A percentile compares a stretch with the other conserved stretches of the same genome.
Evolutionary conservation across 169 alveolate species (phyloP).

Genomic region (Plasmodium berghei): DNA sequence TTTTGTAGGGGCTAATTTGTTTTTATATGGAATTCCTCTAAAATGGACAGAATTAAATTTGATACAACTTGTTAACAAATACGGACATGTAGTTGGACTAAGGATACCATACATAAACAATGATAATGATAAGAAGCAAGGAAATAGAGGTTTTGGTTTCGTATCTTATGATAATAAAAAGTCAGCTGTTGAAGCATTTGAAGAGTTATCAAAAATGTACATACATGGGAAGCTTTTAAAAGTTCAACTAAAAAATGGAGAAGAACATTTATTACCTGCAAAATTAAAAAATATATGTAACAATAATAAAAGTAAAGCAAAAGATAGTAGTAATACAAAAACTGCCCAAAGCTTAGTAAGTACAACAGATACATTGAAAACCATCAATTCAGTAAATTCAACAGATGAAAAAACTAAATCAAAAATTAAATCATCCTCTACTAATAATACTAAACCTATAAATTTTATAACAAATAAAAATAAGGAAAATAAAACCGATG

Average conservation of each 20-base stretch:
- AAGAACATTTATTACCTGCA: slow-evolving; percentile 80
- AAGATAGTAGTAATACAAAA: slow-evolving; percentile 31
- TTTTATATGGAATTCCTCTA: slow-evolving; percentile 82
- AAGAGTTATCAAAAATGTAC: slow-evolving; percentile 80
- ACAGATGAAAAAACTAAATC: slow-evolving; percentile 20
- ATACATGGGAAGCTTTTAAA: slow-evolving; percentile 81
- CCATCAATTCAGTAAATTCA: slow-evolving; percentile 62
- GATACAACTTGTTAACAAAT: slow-evolving; percentile 81
- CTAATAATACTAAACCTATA: slow-evolving; percentile 2
- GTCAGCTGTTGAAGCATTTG: slow-evolving; percentile 84
- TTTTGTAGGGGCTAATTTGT: slow-evolving; percentile 80
- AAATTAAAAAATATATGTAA: slow-evolving; percentile 54
- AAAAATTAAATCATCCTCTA: slow-evolving; percentile 19
- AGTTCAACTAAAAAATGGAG: slow-evolving; percentile 82
- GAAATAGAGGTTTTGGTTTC: slow-evolving; percentile 82
- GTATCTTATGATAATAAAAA: slow-evolving; percentile 84
- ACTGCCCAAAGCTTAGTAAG: slow-evolving; percentile 73
- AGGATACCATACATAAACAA: slow-evolving; percentile 80
- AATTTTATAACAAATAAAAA: slow-evolving; percentile 19
- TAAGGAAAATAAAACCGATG: background rate
- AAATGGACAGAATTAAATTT: slow-evolving; percentile 83
- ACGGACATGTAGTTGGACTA: slow-evolving; percentile 84
- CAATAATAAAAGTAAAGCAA: slow-evolving; percentile 21
- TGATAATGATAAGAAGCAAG: slow-evolving; percentile 78
- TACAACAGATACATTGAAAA: slow-evolving; percentile 68